A percentile compares a stretch with the other conserved stretches of the same genome.
Evolutionary conservation across 306 rosid species (phyloP).

Genomic region (Albizia julibrissin): DNA sequence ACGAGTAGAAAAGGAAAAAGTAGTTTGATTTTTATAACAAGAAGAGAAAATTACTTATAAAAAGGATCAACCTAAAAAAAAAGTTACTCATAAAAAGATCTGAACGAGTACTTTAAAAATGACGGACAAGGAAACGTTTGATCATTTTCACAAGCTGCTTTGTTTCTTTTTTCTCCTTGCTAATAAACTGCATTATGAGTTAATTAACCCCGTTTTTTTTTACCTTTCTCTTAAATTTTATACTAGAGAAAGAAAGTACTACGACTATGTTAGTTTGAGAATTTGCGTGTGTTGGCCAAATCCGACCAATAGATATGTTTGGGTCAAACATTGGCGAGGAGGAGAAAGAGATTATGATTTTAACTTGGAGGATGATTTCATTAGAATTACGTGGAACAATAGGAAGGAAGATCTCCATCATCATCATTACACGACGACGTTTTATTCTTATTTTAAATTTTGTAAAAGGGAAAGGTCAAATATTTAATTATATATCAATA

Average conservation of each 20-base stretch:
- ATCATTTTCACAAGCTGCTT: not conserved
- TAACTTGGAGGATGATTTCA: not conserved
- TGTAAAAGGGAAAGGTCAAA: no score
- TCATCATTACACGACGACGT: no score
- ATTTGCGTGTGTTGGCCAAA: not conserved
- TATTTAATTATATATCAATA: not conserved
- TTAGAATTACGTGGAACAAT: not conserved
- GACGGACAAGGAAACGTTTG: no score
- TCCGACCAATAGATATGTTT: not conserved
- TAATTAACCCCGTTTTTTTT: not conserved
- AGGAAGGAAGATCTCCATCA: no score
- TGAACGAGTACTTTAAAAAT: no score
- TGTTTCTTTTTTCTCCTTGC: not conserved
- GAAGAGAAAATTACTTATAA: no score
- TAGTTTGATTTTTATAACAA: no score
- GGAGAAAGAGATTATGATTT: not conserved
- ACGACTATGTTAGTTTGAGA: not conserved
- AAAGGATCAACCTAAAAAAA: no score
- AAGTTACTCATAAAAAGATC: no score
- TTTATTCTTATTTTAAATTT: no score
- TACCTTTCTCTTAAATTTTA: not conserved
- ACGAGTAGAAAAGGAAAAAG: no score
- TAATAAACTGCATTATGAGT: not conserved
- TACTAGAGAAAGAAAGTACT: not conserved
- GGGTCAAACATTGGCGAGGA: not conserved